Base-by-base conservation (phyloP, 441 rosid species). In the Isatis lusitanica region DNA sequence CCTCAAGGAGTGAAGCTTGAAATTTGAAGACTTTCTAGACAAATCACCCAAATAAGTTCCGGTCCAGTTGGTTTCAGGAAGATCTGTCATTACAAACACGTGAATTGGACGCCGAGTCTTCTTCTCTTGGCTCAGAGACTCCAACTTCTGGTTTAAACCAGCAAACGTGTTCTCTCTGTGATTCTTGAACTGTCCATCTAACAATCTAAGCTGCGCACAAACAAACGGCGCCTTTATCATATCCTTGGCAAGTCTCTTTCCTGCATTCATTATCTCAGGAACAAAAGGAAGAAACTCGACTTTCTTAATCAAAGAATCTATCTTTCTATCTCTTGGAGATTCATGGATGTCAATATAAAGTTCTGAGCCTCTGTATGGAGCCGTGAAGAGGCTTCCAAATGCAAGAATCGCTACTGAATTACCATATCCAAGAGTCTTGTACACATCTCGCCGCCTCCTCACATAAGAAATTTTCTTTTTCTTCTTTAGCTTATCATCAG, bases 141-240 rank as follows among this genome's bases (percentile, higher is more conserved):
- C 88, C 70, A 95, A 30, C 79, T 88, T 87, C 68, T 91, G 87
- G 66, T 82, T 78, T 56, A 95, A 79, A 44, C 84, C 80, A 6
- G 16, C 40, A 82, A 93, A 91, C 33, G 96, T 90, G 46, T 80
- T 53, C 74, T 86, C 85, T 92, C 89, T 62, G 53, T 91, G 99
- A 79, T 88, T 95, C 83, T 93, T 95, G 80, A 93, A 95, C 84
- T 93, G 97, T 10, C 98, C 99, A 71, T 93, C 99, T 43, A 95
- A 80, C 76, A 95, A 70, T 69, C 97, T 86, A 47, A 95, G 96
- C 83, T 93, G 97, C 0, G 91, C 94, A 74, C 98, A 93, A 42
- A 90, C 84, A 82, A 86, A 95, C 48, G 94, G 92, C 10, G 72
- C 86, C 77, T 83, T 90, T 52, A 88, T 88, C 17, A 63, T 82